phyloP scores from a whole-genome alignment of 805 yeast genomes.

The Yamadazyma sp. region DNA sequence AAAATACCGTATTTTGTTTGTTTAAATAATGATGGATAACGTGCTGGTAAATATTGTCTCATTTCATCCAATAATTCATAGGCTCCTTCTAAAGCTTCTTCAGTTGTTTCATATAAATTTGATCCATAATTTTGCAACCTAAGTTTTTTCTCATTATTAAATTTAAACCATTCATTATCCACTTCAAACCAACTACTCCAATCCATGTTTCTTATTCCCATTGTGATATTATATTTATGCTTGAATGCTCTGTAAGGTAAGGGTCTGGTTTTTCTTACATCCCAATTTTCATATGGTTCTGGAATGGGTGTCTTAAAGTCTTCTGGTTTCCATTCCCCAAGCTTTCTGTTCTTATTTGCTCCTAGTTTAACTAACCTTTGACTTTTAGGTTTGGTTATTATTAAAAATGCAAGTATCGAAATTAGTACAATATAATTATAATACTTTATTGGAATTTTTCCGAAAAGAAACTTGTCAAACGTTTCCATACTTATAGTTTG shows the following conservation, averaged over 20 bases:
- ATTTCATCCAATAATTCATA: slow-evolving; percentile 55
- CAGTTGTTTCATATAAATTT: slow-evolving; percentile 49
- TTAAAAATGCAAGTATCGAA: not conserved
- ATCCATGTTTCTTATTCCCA: slow-evolving; percentile 67
- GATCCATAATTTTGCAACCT: slow-evolving; percentile 46
- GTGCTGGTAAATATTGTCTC: slow-evolving; percentile 47
- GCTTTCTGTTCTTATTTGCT: slow-evolving; percentile 30
- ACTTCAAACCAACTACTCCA: slow-evolving; percentile 64
- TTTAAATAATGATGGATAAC: slow-evolving; percentile 56
- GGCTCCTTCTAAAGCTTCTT: slow-evolving; percentile 52
- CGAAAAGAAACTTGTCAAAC: slow-evolving; percentile 1
- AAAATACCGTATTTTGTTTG: slow-evolving; percentile 45
- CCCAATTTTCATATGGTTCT: slow-evolving; percentile 46
- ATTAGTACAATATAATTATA: slow-evolving; percentile 3
- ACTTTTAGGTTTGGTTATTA: slow-evolving; percentile 1
- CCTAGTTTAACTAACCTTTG: not conserved
- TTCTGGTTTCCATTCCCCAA: slow-evolving; percentile 56
- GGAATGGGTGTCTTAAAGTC: slow-evolving; percentile 49
- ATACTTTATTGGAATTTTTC: too few relatives aligned
- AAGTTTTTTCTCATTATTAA: slow-evolving; percentile 49
- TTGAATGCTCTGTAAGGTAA: slow-evolving; percentile 66
- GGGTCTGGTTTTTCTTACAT: slow-evolving; percentile 47
- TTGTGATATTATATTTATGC: slow-evolving; percentile 60
- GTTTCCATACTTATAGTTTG: not conserved
- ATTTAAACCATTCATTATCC: slow-evolving; percentile 62